Percentiles rank a stretch among this genome's conserved stretches.
phyloP scores from a whole-genome alignment of 495 filamentous ascomycete genomes.

The Cercophora samala region DNA sequence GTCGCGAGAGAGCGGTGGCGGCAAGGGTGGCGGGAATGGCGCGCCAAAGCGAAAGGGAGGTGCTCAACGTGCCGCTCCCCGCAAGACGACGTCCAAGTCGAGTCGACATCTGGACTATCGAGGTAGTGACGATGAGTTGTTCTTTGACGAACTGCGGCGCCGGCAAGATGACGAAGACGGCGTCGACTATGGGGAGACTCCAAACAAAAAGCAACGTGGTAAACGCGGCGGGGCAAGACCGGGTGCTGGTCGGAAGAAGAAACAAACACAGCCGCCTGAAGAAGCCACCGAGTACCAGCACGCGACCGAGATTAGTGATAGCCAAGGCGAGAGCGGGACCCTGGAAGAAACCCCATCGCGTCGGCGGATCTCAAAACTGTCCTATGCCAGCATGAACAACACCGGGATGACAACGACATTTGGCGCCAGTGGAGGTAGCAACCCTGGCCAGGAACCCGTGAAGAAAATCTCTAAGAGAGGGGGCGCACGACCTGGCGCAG shows the following conservation, averaged over 20 bases:
- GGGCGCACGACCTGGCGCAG: constrained; percentile 34
- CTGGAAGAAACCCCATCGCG: not conserved
- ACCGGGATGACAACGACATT: not conserved
- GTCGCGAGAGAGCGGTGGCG: constrained; percentile 34
- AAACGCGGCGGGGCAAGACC: constrained; percentile 32
- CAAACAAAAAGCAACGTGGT: constrained; percentile 16
- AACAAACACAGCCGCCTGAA: constrained; percentile 9
- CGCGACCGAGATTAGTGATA: constrained; percentile 25
- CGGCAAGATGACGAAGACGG: constrained; percentile 26
- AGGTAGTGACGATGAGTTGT: constrained; percentile 14
- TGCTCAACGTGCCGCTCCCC: constrained; percentile 20
- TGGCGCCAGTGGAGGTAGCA: not conserved
- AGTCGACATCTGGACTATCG: constrained; percentile 19
- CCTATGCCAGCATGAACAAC: constrained; percentile 13
- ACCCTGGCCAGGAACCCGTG: not conserved
- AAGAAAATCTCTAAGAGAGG: constrained; percentile 34
- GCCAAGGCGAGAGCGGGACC: constrained; percentile 15
- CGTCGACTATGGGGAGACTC: constrained; percentile 19
- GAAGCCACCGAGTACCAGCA: constrained; percentile 7
- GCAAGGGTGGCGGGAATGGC: not conserved
- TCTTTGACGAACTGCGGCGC: not conserved
- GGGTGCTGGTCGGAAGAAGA: constrained; percentile 34
- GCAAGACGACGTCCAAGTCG: constrained; percentile 25
- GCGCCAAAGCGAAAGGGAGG: constrained; percentile 25
- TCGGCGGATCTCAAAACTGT: not conserved